A percentile compares a stretch with the other conserved stretches of the same genome.
These are phyloP conservation scores for Xylaria grammica DNA, from an alignment of 495 filamentous ascomycete species.

Conservation along the genomic window DNA sequence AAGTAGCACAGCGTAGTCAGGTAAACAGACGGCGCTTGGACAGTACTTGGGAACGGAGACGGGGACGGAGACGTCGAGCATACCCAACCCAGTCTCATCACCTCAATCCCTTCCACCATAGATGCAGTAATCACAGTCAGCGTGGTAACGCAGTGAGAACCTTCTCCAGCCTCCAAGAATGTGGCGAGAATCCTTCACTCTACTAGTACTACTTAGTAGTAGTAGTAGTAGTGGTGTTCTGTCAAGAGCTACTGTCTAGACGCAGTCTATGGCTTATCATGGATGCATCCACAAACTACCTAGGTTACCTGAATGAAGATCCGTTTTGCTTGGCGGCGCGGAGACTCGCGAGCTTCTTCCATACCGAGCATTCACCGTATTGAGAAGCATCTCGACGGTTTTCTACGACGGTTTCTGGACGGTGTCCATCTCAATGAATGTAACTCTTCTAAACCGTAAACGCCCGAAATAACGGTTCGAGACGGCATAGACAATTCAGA, in stretches of 20 bases:
- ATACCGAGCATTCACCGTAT: too few relatives aligned
- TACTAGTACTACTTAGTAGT: too few relatives aligned
- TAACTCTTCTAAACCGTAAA: not conserved
- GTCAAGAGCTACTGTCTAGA: too few relatives aligned
- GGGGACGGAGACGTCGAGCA: not conserved
- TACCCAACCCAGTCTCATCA: not conserved
- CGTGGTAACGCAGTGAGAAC: not conserved
- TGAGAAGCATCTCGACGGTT: too few relatives aligned
- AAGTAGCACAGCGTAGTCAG: not conserved
- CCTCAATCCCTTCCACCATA: not conserved
- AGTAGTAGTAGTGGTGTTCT: too few relatives aligned
- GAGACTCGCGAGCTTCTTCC: too few relatives aligned
- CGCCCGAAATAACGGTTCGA: not conserved
- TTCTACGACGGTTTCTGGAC: too few relatives aligned
- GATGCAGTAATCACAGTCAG: not conserved
- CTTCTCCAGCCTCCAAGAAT: slow-evolving; percentile 4
- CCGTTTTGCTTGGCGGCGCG: too few relatives aligned
- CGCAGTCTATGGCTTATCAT: too few relatives aligned
- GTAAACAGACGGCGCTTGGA: not conserved
- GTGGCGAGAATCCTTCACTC: slow-evolving; percentile 16
- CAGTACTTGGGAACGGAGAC: not conserved
- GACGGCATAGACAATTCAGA: not conserved
- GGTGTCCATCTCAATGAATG: too few relatives aligned
- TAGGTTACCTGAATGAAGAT: too few relatives aligned
- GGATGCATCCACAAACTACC: too few relatives aligned